Conservation (phyloP, 345 rosid genomes). For the Syzygium grande region DNA sequence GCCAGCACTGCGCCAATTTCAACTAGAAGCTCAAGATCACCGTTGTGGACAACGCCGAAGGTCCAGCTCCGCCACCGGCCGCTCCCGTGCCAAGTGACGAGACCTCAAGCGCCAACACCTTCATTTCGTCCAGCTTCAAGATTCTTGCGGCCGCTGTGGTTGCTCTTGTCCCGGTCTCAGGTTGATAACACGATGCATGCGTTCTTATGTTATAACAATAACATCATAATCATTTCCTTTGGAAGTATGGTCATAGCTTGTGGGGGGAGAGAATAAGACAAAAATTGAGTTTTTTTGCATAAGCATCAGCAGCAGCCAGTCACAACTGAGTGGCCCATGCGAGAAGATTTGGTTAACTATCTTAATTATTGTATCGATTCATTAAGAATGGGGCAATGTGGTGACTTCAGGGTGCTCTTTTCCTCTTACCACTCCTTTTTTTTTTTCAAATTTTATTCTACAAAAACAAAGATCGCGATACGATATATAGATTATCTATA, state of each 20-base stretch:
- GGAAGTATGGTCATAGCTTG: not conserved
- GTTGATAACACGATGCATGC: not conserved
- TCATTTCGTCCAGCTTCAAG: not conserved
- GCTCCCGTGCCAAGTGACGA: not conserved
- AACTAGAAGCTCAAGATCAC: slow-evolving; percentile 29
- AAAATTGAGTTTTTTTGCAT: not conserved
- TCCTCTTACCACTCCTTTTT: not conserved
- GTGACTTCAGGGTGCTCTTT: not conserved
- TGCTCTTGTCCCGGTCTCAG: not conserved
- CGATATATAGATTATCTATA: not conserved
- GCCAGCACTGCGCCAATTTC: slow-evolving; percentile 7
- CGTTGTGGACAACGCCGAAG: not conserved
- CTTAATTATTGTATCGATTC: not conserved
- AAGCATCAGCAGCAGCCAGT: not conserved
- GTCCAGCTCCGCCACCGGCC: slow-evolving; percentile 5
- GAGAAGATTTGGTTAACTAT: not conserved
- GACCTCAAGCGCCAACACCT: not conserved
- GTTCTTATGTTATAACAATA: not conserved
- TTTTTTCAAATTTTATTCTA: not conserved
- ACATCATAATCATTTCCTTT: no score
- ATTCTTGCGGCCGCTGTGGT: not conserved
- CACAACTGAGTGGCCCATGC: not conserved
- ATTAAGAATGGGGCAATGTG: not conserved
- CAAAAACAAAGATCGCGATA: not conserved
- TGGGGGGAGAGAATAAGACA: not conserved